phyloP scores from a whole-genome alignment of 257 asterid genomes.

The Solanum medicagineum region DNA sequence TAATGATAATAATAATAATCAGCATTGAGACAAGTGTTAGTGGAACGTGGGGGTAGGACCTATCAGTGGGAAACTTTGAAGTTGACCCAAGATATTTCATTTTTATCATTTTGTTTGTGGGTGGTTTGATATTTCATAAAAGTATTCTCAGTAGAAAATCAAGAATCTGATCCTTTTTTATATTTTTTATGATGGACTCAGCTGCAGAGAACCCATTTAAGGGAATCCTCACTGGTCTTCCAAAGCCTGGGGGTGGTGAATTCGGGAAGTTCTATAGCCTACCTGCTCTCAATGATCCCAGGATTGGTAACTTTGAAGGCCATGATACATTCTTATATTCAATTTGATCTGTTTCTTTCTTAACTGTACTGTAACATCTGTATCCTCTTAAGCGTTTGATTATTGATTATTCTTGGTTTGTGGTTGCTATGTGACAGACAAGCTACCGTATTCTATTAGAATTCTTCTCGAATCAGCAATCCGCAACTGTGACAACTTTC shows the following conservation, averaged over 20 bases:
- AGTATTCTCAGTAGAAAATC: not conserved
- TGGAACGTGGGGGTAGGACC: conserved; percentile 3
- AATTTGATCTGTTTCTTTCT: not conserved
- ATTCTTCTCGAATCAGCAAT: conserved; percentile 92
- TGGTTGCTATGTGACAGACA: conserved; percentile 38
- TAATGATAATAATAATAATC: not conserved
- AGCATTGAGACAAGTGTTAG: not conserved
- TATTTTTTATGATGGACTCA: conserved; percentile 18
- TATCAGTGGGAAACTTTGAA: not conserved
- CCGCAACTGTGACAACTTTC: conserved; percentile 92
- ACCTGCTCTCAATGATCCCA: conserved; percentile 77
- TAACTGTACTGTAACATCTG: not conserved
- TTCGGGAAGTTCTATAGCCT: conserved; percentile 86
- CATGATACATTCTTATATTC: not conserved
- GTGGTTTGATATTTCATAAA: not conserved
- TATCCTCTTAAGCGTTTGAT: not conserved
- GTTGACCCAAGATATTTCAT: not conserved
- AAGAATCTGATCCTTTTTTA: not conserved
- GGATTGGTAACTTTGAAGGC: conserved; percentile 43
- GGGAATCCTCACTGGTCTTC: conserved; percentile 64
- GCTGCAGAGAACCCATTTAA: conserved; percentile 76
- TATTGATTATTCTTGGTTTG: not conserved
- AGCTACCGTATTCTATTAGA: conserved; percentile 84
- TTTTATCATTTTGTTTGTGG: not conserved
- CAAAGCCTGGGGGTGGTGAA: conserved; percentile 92